phyloP scores from a whole-genome alignment of 208 protist genomes.

The Blastocrithidia nonstop region DNA sequence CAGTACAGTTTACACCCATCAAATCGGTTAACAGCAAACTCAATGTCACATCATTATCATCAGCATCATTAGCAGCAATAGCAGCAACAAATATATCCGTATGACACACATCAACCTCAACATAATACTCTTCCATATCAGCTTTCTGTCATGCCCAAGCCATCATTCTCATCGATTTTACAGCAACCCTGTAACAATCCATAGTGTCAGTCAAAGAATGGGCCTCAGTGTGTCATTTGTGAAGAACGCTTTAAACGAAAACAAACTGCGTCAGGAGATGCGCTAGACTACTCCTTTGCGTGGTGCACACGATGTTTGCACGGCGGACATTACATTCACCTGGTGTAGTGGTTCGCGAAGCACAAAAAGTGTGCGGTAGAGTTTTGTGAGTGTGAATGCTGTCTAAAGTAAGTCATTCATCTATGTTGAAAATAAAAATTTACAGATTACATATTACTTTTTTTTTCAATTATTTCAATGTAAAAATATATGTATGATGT shows the following conservation, averaged over 20 bases:
- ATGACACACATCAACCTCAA: conserved; percentile 10
- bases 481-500: no score
- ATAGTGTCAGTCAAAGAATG: conserved; percentile 37
- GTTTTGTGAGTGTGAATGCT: conserved; percentile 64
- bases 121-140: conserved; percentile 4
- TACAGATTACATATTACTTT: no score
- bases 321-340: conserved; percentile 66
- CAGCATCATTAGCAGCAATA: conserved; percentile 2
- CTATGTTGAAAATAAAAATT: no score
- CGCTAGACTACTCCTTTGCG: conserved; percentile 37
- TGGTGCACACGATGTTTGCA: conserved; percentile 84
- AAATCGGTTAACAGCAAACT: no score
- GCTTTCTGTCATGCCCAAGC: conserved; percentile 10
- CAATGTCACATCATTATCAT: no score
- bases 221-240: conserved; percentile 69
- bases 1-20: no score
- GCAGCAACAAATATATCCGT: conserved; percentile 5
- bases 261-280: conserved; percentile 19
- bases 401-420: no score
- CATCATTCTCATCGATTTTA: no score
- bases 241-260: conserved; percentile 41
- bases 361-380: conserved; percentile 73
- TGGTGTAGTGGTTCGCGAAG: conserved; percentile 75
- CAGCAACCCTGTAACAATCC: conserved; percentile 39
- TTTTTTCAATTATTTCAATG: no score